phyloP scores from a whole-genome alignment of 352 stramenopile genomes.

The Bremia lactucae region DNA sequence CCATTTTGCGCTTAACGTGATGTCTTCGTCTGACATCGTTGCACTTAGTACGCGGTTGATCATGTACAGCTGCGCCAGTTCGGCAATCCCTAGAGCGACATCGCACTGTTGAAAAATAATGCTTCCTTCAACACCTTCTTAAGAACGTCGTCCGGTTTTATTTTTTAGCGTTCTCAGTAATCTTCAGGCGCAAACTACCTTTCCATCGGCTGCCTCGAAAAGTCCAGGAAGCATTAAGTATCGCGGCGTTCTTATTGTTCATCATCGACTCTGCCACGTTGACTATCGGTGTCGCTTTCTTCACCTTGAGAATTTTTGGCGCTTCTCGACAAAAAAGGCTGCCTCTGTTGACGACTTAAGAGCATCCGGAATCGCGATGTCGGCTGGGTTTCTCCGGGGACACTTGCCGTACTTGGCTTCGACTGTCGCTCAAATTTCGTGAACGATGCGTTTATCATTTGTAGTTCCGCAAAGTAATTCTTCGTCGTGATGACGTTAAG shows the following conservation, averaged over 20 bases:
- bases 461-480: neutral
- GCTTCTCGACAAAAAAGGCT: neutral
- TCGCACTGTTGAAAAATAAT: neutral
- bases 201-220: neutral
- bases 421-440: neutral
- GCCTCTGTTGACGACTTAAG: neutral
- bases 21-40: neutral
- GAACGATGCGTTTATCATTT: neutral
- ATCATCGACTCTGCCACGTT: neutral
- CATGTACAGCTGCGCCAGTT: neutral
- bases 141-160: neutral
- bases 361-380: neutral
- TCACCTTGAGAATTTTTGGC: neutral
- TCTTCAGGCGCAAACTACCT: neutral
- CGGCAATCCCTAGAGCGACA: neutral
- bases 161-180: neutral
- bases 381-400: neutral
- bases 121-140: neutral
- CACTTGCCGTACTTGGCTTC: neutral
- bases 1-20: neutral
- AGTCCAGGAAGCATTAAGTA: neutral
- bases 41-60: neutral
- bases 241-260: neutral
- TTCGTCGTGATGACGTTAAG: neutral
- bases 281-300: neutral